Percentiles rank a stretch among this genome's conserved stretches.
Conservation (phyloP, 495 filamentous ascomycete genomes). For the Xylaria acuta region DNA sequence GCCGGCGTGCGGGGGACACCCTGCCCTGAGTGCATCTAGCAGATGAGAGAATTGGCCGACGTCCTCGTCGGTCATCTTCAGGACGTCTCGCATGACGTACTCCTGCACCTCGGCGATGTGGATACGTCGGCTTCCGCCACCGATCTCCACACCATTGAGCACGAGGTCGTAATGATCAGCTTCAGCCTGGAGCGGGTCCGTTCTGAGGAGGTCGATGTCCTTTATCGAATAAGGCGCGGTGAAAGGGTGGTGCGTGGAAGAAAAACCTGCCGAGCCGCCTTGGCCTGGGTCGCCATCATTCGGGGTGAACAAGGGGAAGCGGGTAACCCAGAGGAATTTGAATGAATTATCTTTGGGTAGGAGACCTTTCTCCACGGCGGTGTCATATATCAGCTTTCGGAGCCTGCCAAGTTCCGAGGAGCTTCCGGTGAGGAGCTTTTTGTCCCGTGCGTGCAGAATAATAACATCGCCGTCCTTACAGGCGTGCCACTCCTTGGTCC, state of each 20-base stretch:
- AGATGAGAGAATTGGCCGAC: constrained; percentile 83
- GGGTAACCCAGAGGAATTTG: constrained; percentile 79
- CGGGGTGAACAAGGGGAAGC: constrained; percentile 92
- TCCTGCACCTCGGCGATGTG: constrained; percentile 86
- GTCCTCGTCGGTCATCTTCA: constrained; percentile 67
- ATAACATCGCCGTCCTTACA: constrained; percentile 74
- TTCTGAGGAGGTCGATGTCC: constrained; percentile 77
- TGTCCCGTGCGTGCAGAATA: constrained; percentile 77
- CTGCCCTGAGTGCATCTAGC: constrained; percentile 77
- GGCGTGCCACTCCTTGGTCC: constrained; percentile 31
- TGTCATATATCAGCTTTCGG: constrained; percentile 71
- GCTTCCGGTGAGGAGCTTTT: constrained; percentile 65
- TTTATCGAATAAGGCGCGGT: constrained; percentile 77
- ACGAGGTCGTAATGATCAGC: constrained; percentile 95
- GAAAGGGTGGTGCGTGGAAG: constrained; percentile 94
- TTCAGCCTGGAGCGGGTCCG: constrained; percentile 71
- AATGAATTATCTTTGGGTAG: constrained; percentile 62
- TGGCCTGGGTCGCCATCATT: constrained; percentile 74
- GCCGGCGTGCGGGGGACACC: constrained; percentile 97
- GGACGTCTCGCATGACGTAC: constrained; percentile 81
- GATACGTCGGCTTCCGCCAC: constrained; percentile 91
- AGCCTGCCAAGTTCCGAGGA: constrained; percentile 83
- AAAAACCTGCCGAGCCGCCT: constrained; percentile 77
- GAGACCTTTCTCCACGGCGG: constrained; percentile 65
- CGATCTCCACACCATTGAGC: constrained; percentile 92